Evolutionary conservation across 192 early-diverging fungal genomes (phyloP).

Genomic region (Backusella tarrabulga): DNA sequence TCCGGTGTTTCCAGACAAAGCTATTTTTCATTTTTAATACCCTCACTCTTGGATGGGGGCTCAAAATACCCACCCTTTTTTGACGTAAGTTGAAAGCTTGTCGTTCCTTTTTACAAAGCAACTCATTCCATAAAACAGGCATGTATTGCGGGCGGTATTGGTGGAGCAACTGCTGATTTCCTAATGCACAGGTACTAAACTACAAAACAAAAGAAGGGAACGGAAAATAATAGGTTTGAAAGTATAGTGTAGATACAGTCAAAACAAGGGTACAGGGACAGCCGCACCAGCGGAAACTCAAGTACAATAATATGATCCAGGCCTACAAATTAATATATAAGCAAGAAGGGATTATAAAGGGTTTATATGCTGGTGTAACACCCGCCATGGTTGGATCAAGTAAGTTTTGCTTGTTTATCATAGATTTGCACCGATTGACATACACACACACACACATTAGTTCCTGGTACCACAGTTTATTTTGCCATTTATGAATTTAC

Average conservation of each 20-base stretch:
- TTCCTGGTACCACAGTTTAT: conserved; percentile 55
- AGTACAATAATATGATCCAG: conserved; percentile 59
- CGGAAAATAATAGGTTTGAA: neutral
- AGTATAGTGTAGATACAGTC: conserved; percentile 46
- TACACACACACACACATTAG: conserved; percentile 8
- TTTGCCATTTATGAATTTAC: conserved; percentile 58
- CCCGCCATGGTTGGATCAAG: conserved; percentile 56
- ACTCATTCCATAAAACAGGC: conserved; percentile 25
- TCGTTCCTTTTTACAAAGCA: neutral
- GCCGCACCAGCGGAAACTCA: conserved; percentile 39
- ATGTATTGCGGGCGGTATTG: conserved; percentile 50
- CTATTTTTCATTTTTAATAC: neutral
- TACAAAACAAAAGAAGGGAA: neutral
- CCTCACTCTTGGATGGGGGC: neutral
- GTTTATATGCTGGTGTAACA: conserved; percentile 53
- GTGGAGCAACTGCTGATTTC: conserved; percentile 52
- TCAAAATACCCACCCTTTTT: conserved; percentile 27
- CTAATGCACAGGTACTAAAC: conserved; percentile 52
- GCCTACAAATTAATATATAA: conserved; percentile 51
- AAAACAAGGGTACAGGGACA: conserved; percentile 60
- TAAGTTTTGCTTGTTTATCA: neutral
- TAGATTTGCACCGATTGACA: neutral
- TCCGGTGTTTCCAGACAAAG: neutral
- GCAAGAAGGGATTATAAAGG: conserved; percentile 51
- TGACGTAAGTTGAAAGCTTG: conserved; percentile 22